Base-by-base conservation (phyloP, 345 rosid genomes). In the Trapa bicornis region DNA sequence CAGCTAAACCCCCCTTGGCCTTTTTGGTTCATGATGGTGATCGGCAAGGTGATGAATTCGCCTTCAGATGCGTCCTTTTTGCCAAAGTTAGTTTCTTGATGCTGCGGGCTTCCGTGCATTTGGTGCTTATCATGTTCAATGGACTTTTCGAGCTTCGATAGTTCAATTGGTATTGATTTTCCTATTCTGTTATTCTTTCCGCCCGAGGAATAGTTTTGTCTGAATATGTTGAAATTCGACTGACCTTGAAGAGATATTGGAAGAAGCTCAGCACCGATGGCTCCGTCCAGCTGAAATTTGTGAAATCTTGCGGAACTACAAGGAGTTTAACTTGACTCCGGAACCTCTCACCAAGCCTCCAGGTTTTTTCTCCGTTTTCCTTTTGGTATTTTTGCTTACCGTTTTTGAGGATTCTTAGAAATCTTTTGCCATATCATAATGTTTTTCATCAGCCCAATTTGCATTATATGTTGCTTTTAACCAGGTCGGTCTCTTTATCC, bases 201-300 rank as follows among this genome's bases (percentile, higher is more conserved):
- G 16, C 33, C 12, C 12, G 43, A 65, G 16, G 22, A 36, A 14
- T 29, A 62, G 12, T 32, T 41, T 70, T 47, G 8, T 45, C 11
- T 56, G 38, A 33, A 16, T 61, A 17, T 70, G 1, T 41, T 67
- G 67, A 50, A 76, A 48, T 63, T 75, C 32, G 65, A 71, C 79
- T 80, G 86, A 78, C 64, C 71, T 72, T 71, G 64, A 52, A 36
- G 80, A 78, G 75, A 78, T 83, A 76, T 53, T 78, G 73, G 70
- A 67, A 39, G 86, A 83, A 71, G 82, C 87, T 13, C 78, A 69
- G 53, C 74, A 76, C 62, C 85, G 92, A 38, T 86, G 92, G 92
- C 87, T 84, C 70, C 84, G 89, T 15, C 86, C 88, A 1, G 73
- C 75, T 42, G 89, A 84, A 80, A 83, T 86, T 65, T 75, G 80